Percentiles rank a stretch among this genome's conserved stretches.
phyloP scores from a whole-genome alignment of 148 eudicot species.

The Nepenthes mirabilis region DNA sequence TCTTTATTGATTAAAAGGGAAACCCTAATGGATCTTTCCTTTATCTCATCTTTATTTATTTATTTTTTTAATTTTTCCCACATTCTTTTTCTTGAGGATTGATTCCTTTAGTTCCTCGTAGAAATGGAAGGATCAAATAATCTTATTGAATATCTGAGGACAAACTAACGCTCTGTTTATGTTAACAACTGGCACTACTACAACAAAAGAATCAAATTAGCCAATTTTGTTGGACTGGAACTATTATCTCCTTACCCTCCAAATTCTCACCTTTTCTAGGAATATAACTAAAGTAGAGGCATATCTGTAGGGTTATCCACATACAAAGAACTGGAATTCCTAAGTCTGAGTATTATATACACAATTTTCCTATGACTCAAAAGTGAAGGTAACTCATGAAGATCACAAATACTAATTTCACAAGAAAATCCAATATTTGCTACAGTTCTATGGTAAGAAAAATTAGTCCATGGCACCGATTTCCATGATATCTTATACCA shows the following conservation, averaged over 20 bases:
- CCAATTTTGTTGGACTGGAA: constrained; percentile 7
- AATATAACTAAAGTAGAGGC: too few species aligned
- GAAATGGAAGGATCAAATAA: constrained; percentile 68
- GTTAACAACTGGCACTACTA: constrained; percentile 18
- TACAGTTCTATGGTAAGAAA: too few species aligned
- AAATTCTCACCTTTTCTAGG: too few species aligned
- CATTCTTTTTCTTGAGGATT: constrained; percentile 35
- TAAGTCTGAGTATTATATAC: too few species aligned
- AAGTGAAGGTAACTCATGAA: too few species aligned
- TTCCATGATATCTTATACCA: too few species aligned
- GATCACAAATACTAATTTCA: too few species aligned
- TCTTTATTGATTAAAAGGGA: too few species aligned
- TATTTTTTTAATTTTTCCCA: constrained; percentile 10
- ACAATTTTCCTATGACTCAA: too few species aligned
- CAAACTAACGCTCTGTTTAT: constrained; percentile 29
- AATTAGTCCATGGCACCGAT: too few species aligned
- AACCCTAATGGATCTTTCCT: constrained; percentile 1
- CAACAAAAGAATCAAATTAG: constrained; percentile 14
- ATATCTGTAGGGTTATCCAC: too few species aligned
- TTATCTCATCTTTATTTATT: constrained; percentile 11
- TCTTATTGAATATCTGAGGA: constrained; percentile 49
- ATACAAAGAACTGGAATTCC: background rate
- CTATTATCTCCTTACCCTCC: constrained; percentile 3
- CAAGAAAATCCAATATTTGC: too few species aligned
- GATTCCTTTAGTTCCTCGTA: constrained; percentile 62